Evolutionary conservation across 1,139 yeast species (phyloP).

Genomic region (Saccharomyces hybrid): DNA sequence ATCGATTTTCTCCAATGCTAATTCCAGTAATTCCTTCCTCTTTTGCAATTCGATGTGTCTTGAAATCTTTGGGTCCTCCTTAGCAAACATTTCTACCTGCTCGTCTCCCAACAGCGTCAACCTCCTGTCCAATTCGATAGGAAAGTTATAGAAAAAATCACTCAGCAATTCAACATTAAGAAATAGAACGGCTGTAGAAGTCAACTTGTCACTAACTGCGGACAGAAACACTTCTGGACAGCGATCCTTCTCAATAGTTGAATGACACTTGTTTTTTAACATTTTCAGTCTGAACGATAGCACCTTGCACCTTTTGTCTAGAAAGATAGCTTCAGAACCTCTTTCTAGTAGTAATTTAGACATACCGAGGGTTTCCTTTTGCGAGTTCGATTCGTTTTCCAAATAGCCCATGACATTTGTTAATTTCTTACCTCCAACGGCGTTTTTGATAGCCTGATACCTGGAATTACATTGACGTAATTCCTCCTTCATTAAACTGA

Average conservation of each 20-base stretch:
- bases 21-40: constrained; percentile 77
- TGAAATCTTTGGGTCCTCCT: constrained; percentile 87
- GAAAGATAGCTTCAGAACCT: constrained; percentile 81
- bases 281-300: constrained; percentile 70
- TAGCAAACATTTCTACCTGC: constrained; percentile 82
- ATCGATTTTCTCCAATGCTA: constrained; percentile 80
- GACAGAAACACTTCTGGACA: constrained; percentile 94
- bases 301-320: constrained; percentile 64
- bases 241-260: constrained; percentile 72
- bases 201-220: constrained; percentile 84
- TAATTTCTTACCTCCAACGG: constrained; percentile 77
- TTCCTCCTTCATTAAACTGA: constrained; percentile 70
- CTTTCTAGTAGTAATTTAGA: constrained; percentile 60
- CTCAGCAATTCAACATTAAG: constrained; percentile 87
- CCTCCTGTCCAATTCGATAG: constrained; percentile 79
- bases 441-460: constrained; percentile 52
- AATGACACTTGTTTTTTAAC: constrained; percentile 67
- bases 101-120: constrained; percentile 62
- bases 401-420: constrained; percentile 75
- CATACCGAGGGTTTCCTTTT: constrained; percentile 65
- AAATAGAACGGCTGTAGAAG: constrained; percentile 87
- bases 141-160: constrained; percentile 93
- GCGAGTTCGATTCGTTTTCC: constrained; percentile 41
- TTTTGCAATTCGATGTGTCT: constrained; percentile 90
- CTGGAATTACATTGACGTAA: constrained; percentile 71